Evolutionary conservation across 495 filamentous ascomycete genomes (phyloP), one percentile per base, ranked within the genome.

Genomic region (Glonium stellatum): DNA sequence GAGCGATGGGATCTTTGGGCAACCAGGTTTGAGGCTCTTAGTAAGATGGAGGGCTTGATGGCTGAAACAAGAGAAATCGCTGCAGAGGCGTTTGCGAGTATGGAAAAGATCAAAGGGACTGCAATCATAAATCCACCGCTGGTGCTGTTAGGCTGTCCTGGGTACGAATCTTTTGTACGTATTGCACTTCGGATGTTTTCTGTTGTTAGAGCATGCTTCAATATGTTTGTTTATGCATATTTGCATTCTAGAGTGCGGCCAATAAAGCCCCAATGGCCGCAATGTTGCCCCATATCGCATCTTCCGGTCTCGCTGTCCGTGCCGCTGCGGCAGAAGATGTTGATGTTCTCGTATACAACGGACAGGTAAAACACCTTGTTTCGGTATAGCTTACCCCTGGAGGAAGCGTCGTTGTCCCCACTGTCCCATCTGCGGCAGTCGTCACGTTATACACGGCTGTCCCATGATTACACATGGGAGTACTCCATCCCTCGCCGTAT

Each of bases 1-100:
- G 64, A 55, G 22, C 56, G 64, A 18, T 67, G 64, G 64, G 53
- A 25, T 21, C 49, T 59, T 1, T 60, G 65, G 60, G 64, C 58
- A 48, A 57, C 48, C 48, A 58, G 61, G 34, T 67, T 67, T 59
- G 54, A 25, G 15, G 58, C 61, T 15, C n/a, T 61, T 13, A 27
- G 12, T 8, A 22, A 52, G 44, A 52, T 34, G 44, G 47, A 59
- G 47, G 58, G 35, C 10, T 11, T 58, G 8, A 41, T 23, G 36
- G 57, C 35, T 19, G 65, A 67, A 44, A 67, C 60, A 9, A 52
- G 57, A 22, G 19, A 55, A 25, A 56, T 60, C 44, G 58, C 65
- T 9, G 36, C 21, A 5, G 37, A 64, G 23, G 54, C 60, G 0
- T 18, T 57, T 18, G 58, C 35, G 47, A 21, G 9, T 1, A 64